These are phyloP conservation scores for Fusarium sp. DNA, from an alignment of 2,329 filamentous ascomycete species.

Conservation along the genomic window DNA sequence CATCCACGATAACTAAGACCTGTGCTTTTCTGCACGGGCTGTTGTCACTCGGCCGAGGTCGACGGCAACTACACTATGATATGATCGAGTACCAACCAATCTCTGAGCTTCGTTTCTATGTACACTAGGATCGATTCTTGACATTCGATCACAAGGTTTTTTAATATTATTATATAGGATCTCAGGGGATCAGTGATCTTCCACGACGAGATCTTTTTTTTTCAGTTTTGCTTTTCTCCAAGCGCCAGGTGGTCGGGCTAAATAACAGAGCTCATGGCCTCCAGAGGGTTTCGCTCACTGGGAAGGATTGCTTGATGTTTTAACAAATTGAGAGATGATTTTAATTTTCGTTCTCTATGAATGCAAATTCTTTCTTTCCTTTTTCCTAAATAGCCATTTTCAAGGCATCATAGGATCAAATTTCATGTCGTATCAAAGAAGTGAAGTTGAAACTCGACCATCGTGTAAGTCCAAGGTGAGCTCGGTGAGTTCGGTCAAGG, in stretches of 20 bases:
- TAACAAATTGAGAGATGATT: slow-evolving; percentile 10
- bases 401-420: not conserved
- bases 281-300: not conserved
- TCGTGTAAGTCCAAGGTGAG: not conserved
- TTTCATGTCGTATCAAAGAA: not conserved
- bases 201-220: not conserved
- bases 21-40: not conserved
- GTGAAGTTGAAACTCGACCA: not conserved
- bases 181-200: not conserved
- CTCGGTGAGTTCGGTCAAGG: slow-evolving; percentile 22
- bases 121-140: slow-evolving; percentile 11
- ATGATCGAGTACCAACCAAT: not conserved
- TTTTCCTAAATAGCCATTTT: not conserved
- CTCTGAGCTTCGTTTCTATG: slow-evolving; percentile 13
- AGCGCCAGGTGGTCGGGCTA: not conserved
- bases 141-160: slow-evolving; percentile 8
- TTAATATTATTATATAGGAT: slow-evolving; percentile 22
- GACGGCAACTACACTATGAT: not conserved
- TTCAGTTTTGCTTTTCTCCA: not conserved
- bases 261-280: not conserved
- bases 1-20: slow-evolving; percentile 49
- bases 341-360: not conserved
- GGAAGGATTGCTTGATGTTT: slow-evolving; percentile 1
- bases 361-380: not conserved
- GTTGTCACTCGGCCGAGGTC: not conserved